Conservation (phyloP, 2,329 filamentous ascomycete species). For the Chalaropsis ovoidea region DNA sequence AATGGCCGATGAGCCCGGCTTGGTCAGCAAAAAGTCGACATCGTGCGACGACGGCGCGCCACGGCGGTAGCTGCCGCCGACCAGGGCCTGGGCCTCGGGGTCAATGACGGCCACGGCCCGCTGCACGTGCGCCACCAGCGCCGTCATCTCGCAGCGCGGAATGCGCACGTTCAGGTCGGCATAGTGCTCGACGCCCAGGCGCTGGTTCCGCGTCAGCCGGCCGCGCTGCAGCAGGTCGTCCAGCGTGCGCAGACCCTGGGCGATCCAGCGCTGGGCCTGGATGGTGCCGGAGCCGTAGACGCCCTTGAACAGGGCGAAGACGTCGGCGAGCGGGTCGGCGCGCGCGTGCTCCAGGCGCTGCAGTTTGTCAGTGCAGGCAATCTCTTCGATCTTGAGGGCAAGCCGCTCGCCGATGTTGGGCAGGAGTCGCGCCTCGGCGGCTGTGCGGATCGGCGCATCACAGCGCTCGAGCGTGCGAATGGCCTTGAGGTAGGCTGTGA, state of each 20-base stretch:
- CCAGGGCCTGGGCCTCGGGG: slow-evolving; percentile 53
- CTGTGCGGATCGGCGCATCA: slow-evolving; percentile 51
- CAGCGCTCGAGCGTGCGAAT: slow-evolving; percentile 64
- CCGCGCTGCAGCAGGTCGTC: slow-evolving; percentile 56
- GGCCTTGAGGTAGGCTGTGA: slow-evolving; percentile 63
- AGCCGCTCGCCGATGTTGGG: slow-evolving; percentile 61
- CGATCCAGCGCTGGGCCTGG: slow-evolving; percentile 66
- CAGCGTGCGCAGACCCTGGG: slow-evolving; percentile 62
- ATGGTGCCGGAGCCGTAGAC: slow-evolving; percentile 68
- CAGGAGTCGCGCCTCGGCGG: slow-evolving; percentile 56
- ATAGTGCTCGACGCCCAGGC: slow-evolving; percentile 67
- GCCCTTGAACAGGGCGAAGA: slow-evolving; percentile 59
- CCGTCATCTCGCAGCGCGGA: slow-evolving; percentile 62
- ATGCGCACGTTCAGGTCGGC: slow-evolving; percentile 71
- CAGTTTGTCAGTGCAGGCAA: slow-evolving; percentile 62
- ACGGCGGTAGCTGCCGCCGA: slow-evolving; percentile 77
- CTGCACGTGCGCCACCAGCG: slow-evolving; percentile 56
- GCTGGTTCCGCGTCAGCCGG: slow-evolving; percentile 58
- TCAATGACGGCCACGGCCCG: slow-evolving; percentile 52
- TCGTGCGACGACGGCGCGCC: slow-evolving; percentile 66
- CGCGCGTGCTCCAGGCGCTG: slow-evolving; percentile 61
- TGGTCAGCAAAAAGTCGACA: slow-evolving; percentile 76
- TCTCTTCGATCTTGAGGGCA: slow-evolving; percentile 82
- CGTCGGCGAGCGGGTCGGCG: slow-evolving; percentile 53
- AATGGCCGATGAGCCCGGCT: slow-evolving; percentile 44